Evolutionary conservation across 805 yeast genomes (phyloP).

Genomic region (Saturnispora sekii): DNA sequence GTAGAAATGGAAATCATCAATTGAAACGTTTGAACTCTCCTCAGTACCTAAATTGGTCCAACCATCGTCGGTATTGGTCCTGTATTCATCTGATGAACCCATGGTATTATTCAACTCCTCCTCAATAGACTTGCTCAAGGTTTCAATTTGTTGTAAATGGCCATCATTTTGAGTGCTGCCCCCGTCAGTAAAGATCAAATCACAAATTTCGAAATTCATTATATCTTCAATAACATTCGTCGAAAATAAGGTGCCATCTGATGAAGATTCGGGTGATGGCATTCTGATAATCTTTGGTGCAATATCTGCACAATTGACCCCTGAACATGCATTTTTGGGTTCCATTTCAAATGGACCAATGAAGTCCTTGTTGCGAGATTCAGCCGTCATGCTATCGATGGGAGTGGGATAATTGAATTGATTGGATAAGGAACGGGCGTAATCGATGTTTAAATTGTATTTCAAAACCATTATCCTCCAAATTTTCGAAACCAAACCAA

Average conservation of each 20-base stretch:
- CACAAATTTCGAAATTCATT: neutral
- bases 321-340: neutral
- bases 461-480: conserved; percentile 20
- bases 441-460: conserved; percentile 10
- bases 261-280: conserved; percentile 5
- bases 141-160: conserved; percentile 4
- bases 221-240: conserved; percentile 1
- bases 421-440: conserved; percentile 7
- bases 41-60: conserved; percentile 19
- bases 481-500: conserved; percentile 15
- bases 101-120: conserved; percentile 7
- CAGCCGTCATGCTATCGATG: neutral
- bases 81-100: neutral
- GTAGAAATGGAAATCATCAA: conserved; percentile 21
- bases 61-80: conserved; percentile 12
- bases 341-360: too few species aligned
- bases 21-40: conserved; percentile 9
- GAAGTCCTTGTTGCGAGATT: too few species aligned
- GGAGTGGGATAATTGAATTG: conserved; percentile 11
- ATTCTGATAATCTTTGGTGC: conserved; percentile 18
- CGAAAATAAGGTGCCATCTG: neutral
- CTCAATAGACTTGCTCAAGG: conserved; percentile 7
- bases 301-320: conserved; percentile 17
- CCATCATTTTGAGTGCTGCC: too few species aligned
- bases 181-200: too few species aligned